Evolutionary conservation across 148 eudicot species (phyloP), one percentile per base, ranked within the genome.

Genomic region (Agrostemma githago): DNA sequence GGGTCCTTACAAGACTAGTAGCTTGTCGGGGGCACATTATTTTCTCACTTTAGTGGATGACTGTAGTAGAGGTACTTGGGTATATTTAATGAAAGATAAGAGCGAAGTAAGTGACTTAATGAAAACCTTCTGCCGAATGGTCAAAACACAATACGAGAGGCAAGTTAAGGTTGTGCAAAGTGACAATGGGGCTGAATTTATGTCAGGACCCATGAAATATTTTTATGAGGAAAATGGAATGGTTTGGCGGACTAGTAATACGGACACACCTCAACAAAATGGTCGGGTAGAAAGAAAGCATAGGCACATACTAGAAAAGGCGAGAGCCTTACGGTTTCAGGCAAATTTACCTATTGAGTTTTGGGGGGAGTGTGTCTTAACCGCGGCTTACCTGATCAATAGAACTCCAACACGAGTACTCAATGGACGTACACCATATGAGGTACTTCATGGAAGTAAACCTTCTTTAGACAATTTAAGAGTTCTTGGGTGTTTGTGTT

Each of bases 21-120:
- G 19, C 20, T 5, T 42, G 3, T 11, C 72, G 2, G 56, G 72
- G 1, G 34, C 56, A 5, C 39, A 20, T 1, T 68, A 46, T 17
- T 68, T 68, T 44, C 26, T 68, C n/a, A 42, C 72, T 6, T 16
- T 68, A 6, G 37, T 68, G 2, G 72, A 68, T 44, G 56, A 68
- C 44, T 44, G 4, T 46, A 68, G 56, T 44, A 17, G 72, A 20
- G 4, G 5, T 39, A 10, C 19, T 5, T 43, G 71, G 71, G 37
- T 68, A 4, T 46, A 68, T 15, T 16, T 63, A 5, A 20, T 64
- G 41, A 64, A 64, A 17, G 37, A 64, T 11, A 26, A 64, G 34
- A 11, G 40, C 0, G 68, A 64, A 4, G 68, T 26, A 5, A 16
- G 68, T 0, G 11, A 64, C 4, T n/a, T 64, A 6, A n/a, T 64